phyloP scores from a whole-genome alignment of 495 filamentous ascomycete species.

The Penicillium egyptiacum region DNA sequence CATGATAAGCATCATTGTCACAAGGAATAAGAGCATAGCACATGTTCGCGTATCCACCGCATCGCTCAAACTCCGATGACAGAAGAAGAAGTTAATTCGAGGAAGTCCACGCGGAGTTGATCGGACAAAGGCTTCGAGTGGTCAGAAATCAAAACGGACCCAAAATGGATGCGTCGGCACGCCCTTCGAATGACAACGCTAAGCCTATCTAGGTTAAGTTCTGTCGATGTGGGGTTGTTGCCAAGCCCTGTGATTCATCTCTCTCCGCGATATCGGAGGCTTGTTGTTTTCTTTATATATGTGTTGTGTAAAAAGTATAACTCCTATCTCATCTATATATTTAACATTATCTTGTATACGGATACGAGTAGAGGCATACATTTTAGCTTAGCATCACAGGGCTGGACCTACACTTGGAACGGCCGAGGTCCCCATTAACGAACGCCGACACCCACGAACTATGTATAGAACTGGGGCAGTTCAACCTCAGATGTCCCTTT shows the following conservation, averaged over 20 bases:
- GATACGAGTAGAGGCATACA: not conserved
- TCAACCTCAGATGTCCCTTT: not conserved
- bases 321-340: not conserved
- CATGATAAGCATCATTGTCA: slow-evolving; percentile 1
- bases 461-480: too few species aligned
- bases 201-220: slow-evolving; percentile 28
- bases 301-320: not conserved
- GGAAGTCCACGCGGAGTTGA: slow-evolving; percentile 1
- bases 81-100: not conserved
- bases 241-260: slow-evolving; percentile 18
- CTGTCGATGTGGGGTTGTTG: not conserved
- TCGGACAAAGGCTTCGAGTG: slow-evolving; percentile 11
- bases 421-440: not conserved
- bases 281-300: not conserved
- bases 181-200: slow-evolving; percentile 43
- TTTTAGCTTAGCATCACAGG: not conserved
- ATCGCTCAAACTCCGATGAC: not conserved
- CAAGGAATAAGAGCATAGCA: not conserved
- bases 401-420: not conserved
- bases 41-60: not conserved
- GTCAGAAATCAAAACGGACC: slow-evolving; percentile 12
- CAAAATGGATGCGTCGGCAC: slow-evolving; percentile 26
- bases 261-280: slow-evolving; percentile 22
- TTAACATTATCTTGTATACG: too few species aligned
- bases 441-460: not conserved